These are phyloP conservation scores for Tuber microsphaerosporum DNA, from an alignment of 495 filamentous ascomycete species.

Conservation along the genomic window DNA sequence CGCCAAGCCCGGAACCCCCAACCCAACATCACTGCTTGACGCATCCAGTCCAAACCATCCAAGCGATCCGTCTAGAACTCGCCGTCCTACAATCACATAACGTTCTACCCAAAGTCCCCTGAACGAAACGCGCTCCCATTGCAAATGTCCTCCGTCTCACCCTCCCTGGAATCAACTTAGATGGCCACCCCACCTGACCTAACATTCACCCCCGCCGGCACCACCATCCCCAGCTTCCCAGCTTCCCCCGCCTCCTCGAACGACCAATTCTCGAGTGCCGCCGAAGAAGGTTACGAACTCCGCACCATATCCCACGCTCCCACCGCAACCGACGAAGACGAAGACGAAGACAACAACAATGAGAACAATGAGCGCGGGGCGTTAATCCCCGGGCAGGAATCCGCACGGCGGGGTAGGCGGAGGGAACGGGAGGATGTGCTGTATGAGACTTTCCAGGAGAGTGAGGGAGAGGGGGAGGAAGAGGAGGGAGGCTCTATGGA, in stretches of 20 bases:
- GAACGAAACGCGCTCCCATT: neutral
- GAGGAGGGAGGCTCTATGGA: slow-evolving; percentile 10
- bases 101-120: neutral
- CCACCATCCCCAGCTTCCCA: slow-evolving; percentile 13
- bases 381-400: slow-evolving; percentile 15
- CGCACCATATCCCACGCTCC: slow-evolving; percentile 14
- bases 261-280: slow-evolving; percentile 15
- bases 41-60: slow-evolving; percentile 4
- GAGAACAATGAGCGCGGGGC: slow-evolving; percentile 25
- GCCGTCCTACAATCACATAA: neutral
- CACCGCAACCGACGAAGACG: neutral
- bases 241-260: slow-evolving; percentile 23
- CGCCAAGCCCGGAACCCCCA: neutral
- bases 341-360: slow-evolving; percentile 1
- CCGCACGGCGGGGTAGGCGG: slow-evolving; percentile 10
- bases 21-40: neutral
- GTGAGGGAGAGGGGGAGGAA: slow-evolving; percentile 9
- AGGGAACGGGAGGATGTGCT: slow-evolving; percentile 28
- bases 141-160: neutral
- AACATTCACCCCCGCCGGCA: slow-evolving; percentile 21
- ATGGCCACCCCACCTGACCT: slow-evolving; percentile 14
- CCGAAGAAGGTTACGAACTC: slow-evolving; percentile 25
- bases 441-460: slow-evolving; percentile 35
- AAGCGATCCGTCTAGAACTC: neutral
- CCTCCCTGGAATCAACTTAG: slow-evolving; percentile 12